These are phyloP conservation scores for Dinochytrium kinnereticum DNA, from an alignment of 371 early-diverging fungal genomes.

Conservation along the genomic window DNA sequence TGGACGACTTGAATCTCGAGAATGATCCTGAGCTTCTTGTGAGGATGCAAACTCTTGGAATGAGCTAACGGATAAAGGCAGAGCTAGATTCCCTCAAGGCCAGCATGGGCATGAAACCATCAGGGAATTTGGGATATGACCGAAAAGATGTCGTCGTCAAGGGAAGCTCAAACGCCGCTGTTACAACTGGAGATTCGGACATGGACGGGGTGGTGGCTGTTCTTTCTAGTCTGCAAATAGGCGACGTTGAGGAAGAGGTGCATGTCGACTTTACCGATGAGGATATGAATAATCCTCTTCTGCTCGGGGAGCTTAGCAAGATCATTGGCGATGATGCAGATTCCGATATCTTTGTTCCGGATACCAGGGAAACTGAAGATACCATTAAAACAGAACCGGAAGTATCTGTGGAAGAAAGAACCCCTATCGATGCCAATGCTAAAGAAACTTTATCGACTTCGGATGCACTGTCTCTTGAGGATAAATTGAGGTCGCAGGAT, in stretches of 20 bases:
- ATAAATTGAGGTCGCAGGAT: slow-evolving; percentile 30
- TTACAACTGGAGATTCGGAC: background rate
- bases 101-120: slow-evolving; percentile 4
- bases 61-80: background rate
- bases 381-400: background rate
- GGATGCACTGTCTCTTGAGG: slow-evolving; percentile 28
- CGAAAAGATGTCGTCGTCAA: no score
- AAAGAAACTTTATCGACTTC: no score
- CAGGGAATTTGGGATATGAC: background rate
- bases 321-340: slow-evolving; percentile 11
- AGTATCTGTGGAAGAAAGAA: background rate
- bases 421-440: background rate
- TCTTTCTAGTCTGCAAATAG: background rate
- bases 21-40: slow-evolving; percentile 33
- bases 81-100: slow-evolving; percentile 15
- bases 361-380: background rate
- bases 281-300: slow-evolving; percentile 62
- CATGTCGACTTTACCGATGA: slow-evolving; percentile 56
- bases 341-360: background rate
- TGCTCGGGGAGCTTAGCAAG: slow-evolving; percentile 50
- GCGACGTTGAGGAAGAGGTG: slow-evolving; percentile 42
- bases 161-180: no score
- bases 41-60: background rate
- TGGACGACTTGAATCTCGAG: slow-evolving; percentile 16
- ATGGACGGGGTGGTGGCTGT: background rate